Evolutionary conservation across 176 grass and related monocot genomes (phyloP).

Genomic region (Alloteropsis semialata): DNA sequence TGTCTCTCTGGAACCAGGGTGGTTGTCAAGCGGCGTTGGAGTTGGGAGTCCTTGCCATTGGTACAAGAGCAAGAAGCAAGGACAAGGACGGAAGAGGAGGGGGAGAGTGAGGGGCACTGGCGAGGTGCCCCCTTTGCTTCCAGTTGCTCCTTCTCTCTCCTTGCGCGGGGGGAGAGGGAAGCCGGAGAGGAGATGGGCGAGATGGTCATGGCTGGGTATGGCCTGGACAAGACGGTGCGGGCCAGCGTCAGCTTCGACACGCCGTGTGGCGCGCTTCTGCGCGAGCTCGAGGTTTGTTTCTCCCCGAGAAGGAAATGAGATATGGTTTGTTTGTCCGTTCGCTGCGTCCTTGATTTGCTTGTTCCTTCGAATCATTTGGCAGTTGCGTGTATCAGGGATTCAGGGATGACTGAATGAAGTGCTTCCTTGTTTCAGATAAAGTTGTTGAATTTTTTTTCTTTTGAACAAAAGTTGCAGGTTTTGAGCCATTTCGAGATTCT

Average conservation of each 20-base stretch:
- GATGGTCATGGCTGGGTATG: slow-evolving; percentile 48
- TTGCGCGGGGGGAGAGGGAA: slow-evolving; percentile 12
- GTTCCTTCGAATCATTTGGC: background rate
- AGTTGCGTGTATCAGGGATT: background rate
- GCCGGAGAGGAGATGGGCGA: slow-evolving; percentile 47
- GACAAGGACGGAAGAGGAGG: background rate
- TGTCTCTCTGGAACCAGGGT: slow-evolving; percentile 32
- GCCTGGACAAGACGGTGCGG: slow-evolving; percentile 38
- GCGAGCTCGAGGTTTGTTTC: slow-evolving; percentile 83
- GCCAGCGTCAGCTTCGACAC: slow-evolving; percentile 70
- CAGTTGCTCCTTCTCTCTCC: slow-evolving; percentile 35
- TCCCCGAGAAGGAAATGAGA: background rate
- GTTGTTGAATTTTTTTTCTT: background rate
- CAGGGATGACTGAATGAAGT: background rate
- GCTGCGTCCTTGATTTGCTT: slow-evolving; percentile 3
- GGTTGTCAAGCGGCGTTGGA: slow-evolving; percentile 32
- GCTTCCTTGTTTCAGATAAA: background rate
- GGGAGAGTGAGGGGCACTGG: background rate
- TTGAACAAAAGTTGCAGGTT: background rate
- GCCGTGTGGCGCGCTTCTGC: slow-evolving; percentile 71
- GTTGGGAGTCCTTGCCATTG: slow-evolving; percentile 25
- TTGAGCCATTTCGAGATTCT: background rate
- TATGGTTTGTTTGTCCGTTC: slow-evolving; percentile 10
- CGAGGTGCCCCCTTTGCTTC: slow-evolving; percentile 8
- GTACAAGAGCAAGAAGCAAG: slow-evolving; percentile 19